Evolutionary conservation across 1,284 basidiomycete genomes (phyloP), one percentile per base, ranked within the genome.

Genomic region (Hymenochaete sp.): DNA sequence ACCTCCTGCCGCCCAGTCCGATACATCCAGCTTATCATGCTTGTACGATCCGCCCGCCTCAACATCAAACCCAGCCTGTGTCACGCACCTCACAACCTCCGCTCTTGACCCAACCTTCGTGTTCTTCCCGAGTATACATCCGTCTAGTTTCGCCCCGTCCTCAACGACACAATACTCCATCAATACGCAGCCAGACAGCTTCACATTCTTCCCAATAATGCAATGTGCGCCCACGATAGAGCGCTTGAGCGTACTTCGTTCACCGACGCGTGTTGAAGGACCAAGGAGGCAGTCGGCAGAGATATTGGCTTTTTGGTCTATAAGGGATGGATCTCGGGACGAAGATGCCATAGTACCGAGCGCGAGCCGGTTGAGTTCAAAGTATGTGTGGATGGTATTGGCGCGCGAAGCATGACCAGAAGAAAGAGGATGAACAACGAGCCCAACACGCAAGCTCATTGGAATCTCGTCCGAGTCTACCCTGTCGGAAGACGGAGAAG

Each of bases 81-180:
- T 84, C 31, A 97, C 79, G 60, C 90, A 93, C 45, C 84, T 79
- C 46, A 76, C 74, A 50, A 98, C 67, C 53, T 84, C 79, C 1
- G 85, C 80, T 58, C 87, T 89, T 32, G 73, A 71, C 6, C 92
- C 91, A 11, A 98, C 72, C 50, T 75, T 79, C 0, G 87, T 91
- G 52, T 82, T 82, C 47, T 78, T 79, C 11, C 92, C 89, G 2
- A 98, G 66, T 40, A 98, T 85, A 52, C 82, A 89, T 33, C 87
- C 85, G 38, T 98, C 95, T 4, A 98, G 67, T 60, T 91, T 92
- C 13, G 82, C 91, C 88, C 88, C 88, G 52, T 95, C 90, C 22
- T 75, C 88, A 21, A 98, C 70, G 2, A 84, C 73, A 54, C 92
- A 93, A 56, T 92, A 88, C 58, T 97, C 93, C 61, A 96, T 75